phyloP scores from a whole-genome alignment of 139 green algal genomes.

The Chlamydomonas incerta region DNA sequence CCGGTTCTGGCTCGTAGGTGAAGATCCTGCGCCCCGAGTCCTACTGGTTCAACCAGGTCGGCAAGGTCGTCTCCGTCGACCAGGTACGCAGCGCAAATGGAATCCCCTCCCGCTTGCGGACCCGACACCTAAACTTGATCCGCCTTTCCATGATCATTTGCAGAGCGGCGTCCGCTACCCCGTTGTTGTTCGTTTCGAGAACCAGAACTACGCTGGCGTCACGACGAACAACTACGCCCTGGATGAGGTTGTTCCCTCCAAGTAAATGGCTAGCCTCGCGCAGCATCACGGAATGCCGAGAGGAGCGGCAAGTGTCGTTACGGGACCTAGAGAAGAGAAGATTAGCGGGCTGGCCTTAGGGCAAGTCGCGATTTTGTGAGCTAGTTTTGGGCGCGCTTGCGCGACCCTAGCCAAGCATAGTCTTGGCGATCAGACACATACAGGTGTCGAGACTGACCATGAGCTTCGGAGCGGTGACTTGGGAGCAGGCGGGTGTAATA shows the following conservation, averaged over 20 bases:
- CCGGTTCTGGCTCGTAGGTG: conserved; percentile 73
- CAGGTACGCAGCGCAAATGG: conserved; percentile 70
- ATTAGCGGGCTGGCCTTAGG: conserved; percentile 7
- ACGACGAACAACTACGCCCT: conserved; percentile 98
- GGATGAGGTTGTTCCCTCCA: conserved; percentile 83
- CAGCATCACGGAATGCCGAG: not conserved
- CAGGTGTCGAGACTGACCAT: too few relatives aligned
- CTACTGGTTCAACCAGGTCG: conserved; percentile 98
- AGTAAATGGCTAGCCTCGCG: conserved; percentile 26
- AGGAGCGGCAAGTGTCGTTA: not conserved
- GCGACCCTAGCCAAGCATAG: too few relatives aligned
- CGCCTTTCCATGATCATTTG: not conserved
- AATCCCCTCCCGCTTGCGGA: not conserved
- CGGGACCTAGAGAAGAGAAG: conserved; percentile 32
- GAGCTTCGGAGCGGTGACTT: too few relatives aligned
- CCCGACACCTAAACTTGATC: not conserved
- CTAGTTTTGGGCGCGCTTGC: not conserved
- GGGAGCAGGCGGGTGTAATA: too few relatives aligned
- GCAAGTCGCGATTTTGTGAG: not conserved
- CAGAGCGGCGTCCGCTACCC: conserved; percentile 97
- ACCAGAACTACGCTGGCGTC: conserved; percentile 98
- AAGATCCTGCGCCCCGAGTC: conserved; percentile 97
- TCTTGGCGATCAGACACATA: too few relatives aligned
- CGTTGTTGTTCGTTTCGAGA: conserved; percentile 97
- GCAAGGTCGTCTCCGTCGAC: conserved; percentile 99